phyloP scores from a whole-genome alignment of 441 rosid species.

The Bruguiera hainesii region DNA sequence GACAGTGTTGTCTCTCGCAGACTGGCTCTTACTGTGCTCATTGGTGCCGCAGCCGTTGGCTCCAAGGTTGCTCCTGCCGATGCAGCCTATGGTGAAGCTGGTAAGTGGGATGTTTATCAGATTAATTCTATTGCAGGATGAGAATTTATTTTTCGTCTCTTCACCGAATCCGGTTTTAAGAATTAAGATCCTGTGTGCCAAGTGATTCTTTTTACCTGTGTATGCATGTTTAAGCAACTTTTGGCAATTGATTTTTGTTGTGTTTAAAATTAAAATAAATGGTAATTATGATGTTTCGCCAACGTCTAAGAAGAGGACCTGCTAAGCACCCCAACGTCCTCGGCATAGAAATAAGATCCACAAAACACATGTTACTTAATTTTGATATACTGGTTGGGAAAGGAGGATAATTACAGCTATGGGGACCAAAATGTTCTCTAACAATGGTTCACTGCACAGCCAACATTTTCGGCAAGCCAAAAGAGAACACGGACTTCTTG shows the following conservation, averaged over 20 bases:
- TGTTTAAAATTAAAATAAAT: too few relatives aligned
- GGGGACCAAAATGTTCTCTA: neutral
- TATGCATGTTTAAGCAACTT: too few relatives aligned
- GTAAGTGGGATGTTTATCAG: slow-evolving; percentile 22
- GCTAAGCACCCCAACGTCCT: neutral
- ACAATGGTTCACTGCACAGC: slow-evolving; percentile 51
- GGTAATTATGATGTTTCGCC: too few relatives aligned
- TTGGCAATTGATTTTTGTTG: too few relatives aligned
- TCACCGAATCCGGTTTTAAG: neutral
- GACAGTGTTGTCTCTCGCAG: slow-evolving; percentile 61
- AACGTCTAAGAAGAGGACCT: neutral
- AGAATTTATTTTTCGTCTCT: neutral
- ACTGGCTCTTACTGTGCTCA: slow-evolving; percentile 72
- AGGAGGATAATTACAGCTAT: neutral
- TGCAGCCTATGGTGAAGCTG: slow-evolving; percentile 98
- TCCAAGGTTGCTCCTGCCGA: slow-evolving; percentile 92
- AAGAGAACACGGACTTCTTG: slow-evolving; percentile 74
- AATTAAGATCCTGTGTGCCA: too few relatives aligned
- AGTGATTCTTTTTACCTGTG: too few relatives aligned
- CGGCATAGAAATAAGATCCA: neutral
- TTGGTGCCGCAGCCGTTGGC: slow-evolving; percentile 81
- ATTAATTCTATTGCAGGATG: neutral
- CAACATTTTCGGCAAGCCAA: slow-evolving; percentile 93
- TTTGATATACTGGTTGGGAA: neutral
- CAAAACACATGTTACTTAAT: neutral